A percentile compares a stretch with the other conserved stretches of the same genome.
These are phyloP conservation scores for Seiridium unicorne DNA, from an alignment of 2,329 filamentous ascomycete genomes.

Conservation along the genomic window DNA sequence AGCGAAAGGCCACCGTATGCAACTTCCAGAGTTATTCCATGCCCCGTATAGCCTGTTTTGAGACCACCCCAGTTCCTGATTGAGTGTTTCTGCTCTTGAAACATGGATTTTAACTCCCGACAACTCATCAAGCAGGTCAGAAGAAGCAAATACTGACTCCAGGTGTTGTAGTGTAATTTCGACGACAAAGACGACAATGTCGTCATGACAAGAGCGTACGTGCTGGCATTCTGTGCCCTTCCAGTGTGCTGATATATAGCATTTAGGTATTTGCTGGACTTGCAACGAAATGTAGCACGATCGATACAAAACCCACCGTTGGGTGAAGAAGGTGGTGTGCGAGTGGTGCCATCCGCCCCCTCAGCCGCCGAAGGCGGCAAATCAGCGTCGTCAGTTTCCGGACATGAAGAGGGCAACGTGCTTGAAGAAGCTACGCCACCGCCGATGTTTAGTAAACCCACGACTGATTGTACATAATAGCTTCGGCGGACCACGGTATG, in stretches of 20 bases:
- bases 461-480: too few species aligned
- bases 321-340: too few species aligned
- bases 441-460: too few species aligned
- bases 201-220: constrained; percentile 44
- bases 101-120: too few species aligned
- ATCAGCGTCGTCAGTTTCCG: not conserved
- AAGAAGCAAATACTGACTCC: too few species aligned
- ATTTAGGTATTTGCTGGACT: constrained; percentile 18
- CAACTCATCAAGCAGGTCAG: too few species aligned
- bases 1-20: constrained; percentile 29
- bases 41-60: too few species aligned
- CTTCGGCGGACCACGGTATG: not conserved
- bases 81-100: too few species aligned
- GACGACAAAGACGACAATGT: constrained; percentile 47
- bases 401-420: constrained; percentile 17
- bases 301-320: not conserved
- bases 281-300: constrained; percentile 6
- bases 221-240: not conserved
- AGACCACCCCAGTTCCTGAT: too few species aligned
- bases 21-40: too few species aligned
- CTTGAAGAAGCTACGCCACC: constrained; percentile 19
- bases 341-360: too few species aligned
- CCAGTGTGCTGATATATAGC: not conserved
- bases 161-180: constrained; percentile 30
- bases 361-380: not conserved